Conservation (phyloP, 1,284 basidiomycete genomes). For the Agroathelia rolfsii region DNA sequence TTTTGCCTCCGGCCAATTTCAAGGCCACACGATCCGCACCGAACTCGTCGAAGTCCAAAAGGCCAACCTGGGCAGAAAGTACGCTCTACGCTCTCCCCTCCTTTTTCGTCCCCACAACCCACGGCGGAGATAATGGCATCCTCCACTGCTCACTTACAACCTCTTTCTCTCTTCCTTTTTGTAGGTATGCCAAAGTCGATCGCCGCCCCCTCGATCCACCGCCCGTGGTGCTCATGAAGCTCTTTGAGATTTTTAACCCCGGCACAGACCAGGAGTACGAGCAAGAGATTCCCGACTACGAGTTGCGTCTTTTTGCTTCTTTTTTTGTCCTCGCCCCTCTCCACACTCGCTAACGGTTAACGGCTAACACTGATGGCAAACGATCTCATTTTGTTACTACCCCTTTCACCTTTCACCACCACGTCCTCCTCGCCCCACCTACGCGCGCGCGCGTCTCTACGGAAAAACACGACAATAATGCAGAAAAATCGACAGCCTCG, state of each 20-base stretch:
- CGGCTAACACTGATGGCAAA: too few relatives aligned
- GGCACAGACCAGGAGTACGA: constrained; percentile 31
- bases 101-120: not conserved
- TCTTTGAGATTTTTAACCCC: constrained; percentile 34
- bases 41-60: constrained; percentile 54
- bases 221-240: constrained; percentile 43
- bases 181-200: constrained; percentile 50
- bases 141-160: constrained; percentile 4
- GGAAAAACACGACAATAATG: too few relatives aligned
- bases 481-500: constrained; percentile 37
- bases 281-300: constrained; percentile 33
- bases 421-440: too few relatives aligned
- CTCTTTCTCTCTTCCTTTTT: constrained; percentile 5
- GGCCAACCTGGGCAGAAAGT: constrained; percentile 59
- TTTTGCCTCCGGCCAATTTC: constrained; percentile 49
- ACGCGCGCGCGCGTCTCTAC: too few relatives aligned
- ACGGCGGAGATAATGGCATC: too few relatives aligned
- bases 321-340: too few relatives aligned
- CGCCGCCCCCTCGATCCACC: constrained; percentile 55
- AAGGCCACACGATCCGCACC: constrained; percentile 46
- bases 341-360: too few relatives aligned
- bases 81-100: constrained; percentile 13
- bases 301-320: too few relatives aligned
- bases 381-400: too few relatives aligned
- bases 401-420: too few relatives aligned